phyloP scores from a whole-genome alignment of 176 grass and related monocot species.

The Carex scoparia region DNA sequence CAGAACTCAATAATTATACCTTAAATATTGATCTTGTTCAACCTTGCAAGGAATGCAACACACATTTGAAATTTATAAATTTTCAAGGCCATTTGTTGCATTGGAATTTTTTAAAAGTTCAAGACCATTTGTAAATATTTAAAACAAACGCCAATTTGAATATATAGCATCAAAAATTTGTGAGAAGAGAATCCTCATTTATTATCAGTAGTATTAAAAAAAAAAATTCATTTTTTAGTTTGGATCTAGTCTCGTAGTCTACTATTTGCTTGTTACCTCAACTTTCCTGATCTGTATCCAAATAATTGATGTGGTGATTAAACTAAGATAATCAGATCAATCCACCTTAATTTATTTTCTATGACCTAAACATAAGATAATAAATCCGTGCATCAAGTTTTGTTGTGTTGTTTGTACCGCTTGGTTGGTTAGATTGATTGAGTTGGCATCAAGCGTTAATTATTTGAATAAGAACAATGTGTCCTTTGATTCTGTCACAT shows the following conservation, averaged over 20 bases:
- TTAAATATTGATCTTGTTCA: background rate
- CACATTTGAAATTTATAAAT: background rate
- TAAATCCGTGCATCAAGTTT: conserved; percentile 19
- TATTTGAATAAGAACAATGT: conserved; percentile 1
- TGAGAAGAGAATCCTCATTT: background rate
- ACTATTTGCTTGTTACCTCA: background rate
- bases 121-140: too few species aligned
- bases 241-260: background rate
- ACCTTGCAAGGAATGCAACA: background rate
- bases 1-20: background rate
- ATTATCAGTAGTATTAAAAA: background rate
- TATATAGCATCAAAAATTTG: background rate
- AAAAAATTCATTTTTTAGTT: background rate
- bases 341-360: background rate
- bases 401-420: background rate
- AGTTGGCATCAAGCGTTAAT: conserved; percentile 12
- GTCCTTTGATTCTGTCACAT: conserved; percentile 14
- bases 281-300: background rate
- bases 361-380: conserved; percentile 6
- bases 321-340: conserved; percentile 9
- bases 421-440: conserved; percentile 18
- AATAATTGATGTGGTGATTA: background rate
- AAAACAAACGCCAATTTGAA: background rate
- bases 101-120: too few species aligned
- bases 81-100: background rate